Evolutionary conservation across 306 rosid species (phyloP), one percentile per base, ranked within the genome.

Genomic region (Morella rubra): DNA sequence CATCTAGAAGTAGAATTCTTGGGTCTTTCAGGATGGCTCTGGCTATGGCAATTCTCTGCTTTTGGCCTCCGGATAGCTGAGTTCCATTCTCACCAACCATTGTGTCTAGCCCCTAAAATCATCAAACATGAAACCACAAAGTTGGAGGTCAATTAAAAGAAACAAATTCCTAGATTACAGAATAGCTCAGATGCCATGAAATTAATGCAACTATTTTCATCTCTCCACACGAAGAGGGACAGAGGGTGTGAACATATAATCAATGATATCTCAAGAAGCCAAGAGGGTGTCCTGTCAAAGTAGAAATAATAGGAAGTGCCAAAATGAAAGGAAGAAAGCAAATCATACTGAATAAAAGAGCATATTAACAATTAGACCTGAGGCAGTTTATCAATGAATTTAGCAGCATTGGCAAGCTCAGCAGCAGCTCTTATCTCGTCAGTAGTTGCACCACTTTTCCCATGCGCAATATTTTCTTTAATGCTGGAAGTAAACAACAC

Each of bases 21-120:
- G 88, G 90, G 71, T 84, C 82, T 68, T 87, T 87, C n/a, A 87
- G 47, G 45, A 87, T 81, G 6, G 90, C 90, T 74, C 90, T 79
- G 15, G 90, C 90, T 49, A 87, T 84, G 15, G 90, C 90, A 61
- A 87, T 54, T 81, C 91, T 79, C 47, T 88, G 91, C 86, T 85
- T 88, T 50, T 88, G 91, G 32, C 91, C 91, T 5, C 91, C 89
- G 3, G 94, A 93, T 22, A 93, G 84, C 66, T 91, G 98, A 73
- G 87, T 81, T 82, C 94, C 97, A 69, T 89, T 91, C 72, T 88
- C 94, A 0, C 97, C 97, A 41, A 89, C 97, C 89, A 89, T 81
- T 0, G 96, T 91, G 66, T 89, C 89, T 4, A 91, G 77, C 46
- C 91, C 91, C 91, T 88, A 49, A 41, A 74, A 15, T 2, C 44